Evolutionary conservation across 345 rosid genomes (phyloP).

Genomic region (Sonneratia alba): DNA sequence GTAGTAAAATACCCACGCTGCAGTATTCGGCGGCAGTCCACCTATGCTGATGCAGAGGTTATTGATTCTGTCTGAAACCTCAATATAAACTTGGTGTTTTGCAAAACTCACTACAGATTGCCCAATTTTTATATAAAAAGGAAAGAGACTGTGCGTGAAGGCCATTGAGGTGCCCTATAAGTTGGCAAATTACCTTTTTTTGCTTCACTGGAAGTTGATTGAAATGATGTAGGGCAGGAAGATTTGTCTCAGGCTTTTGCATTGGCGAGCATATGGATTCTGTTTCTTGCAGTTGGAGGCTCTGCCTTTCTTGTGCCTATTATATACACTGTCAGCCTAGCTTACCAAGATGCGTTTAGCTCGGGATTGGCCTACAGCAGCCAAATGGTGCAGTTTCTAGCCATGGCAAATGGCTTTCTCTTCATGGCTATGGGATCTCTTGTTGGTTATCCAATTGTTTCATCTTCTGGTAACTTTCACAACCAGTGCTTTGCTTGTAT

Average conservation of each 20-base stretch:
- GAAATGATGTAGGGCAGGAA: conserved; percentile 93
- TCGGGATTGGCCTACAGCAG: conserved; percentile 27
- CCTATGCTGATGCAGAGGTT: conserved; percentile 97
- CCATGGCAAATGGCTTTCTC: conserved; percentile 49
- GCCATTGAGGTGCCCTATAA: not conserved
- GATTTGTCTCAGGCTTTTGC: conserved; percentile 80
- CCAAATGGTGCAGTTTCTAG: conserved; percentile 42
- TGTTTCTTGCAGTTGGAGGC: conserved; percentile 65
- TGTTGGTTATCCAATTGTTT: conserved; percentile 67
- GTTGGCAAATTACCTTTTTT: conserved; percentile 8
- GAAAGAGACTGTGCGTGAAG: not conserved
- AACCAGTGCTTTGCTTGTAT: not conserved
- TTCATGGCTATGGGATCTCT: conserved; percentile 52
- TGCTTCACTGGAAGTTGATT: conserved; percentile 43
- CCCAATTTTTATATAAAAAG: not conserved
- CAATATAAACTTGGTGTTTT: not conserved
- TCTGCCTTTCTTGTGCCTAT: conserved; percentile 49
- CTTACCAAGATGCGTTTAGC: conserved; percentile 44
- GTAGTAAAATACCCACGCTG: conserved; percentile 95
- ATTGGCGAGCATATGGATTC: conserved; percentile 77
- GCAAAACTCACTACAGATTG: not conserved
- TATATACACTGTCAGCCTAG: conserved; percentile 43
- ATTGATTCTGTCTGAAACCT: conserved; percentile 16
- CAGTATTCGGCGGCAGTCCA: conserved; percentile 72
- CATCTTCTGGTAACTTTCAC: conserved; percentile 54